These are phyloP conservation scores for Ceratobasidium sp. DNA, from an alignment of 1,284 basidiomycete genomes.

Conservation along the genomic window DNA sequence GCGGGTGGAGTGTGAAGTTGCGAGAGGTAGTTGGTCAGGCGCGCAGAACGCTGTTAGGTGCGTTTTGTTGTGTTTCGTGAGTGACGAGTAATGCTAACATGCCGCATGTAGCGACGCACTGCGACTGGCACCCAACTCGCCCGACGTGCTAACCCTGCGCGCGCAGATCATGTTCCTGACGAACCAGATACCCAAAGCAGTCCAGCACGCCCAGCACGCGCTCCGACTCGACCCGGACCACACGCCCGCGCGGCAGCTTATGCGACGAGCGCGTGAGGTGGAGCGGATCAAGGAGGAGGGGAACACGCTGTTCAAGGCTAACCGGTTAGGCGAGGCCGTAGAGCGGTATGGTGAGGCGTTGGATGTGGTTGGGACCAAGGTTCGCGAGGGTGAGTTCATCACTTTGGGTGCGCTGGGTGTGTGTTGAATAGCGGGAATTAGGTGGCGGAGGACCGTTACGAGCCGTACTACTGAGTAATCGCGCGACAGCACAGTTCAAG, in stretches of 20 bases:
- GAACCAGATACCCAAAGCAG: conserved; percentile 78
- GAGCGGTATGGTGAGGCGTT: conserved; percentile 78
- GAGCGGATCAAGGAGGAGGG: conserved; percentile 89
- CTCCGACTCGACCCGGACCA: conserved; percentile 86
- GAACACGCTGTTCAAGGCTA: conserved; percentile 80
- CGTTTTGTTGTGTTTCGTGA: too few relatives aligned
- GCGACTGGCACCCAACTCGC: conserved; percentile 77
- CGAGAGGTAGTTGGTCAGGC: conserved; percentile 76
- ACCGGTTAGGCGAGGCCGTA: conserved; percentile 73
- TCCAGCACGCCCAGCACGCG: conserved; percentile 80
- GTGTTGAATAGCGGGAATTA: conserved; percentile 63
- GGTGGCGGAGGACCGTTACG: conserved; percentile 81
- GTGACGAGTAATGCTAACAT: conserved; percentile 39
- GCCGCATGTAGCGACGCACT: conserved; percentile 74
- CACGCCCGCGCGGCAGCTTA: conserved; percentile 75
- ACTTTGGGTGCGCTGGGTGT: conserved; percentile 57
- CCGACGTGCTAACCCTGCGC: conserved; percentile 85
- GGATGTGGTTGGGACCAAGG: conserved; percentile 57
- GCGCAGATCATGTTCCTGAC: conserved; percentile 84
- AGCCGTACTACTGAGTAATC: conserved; percentile 85
- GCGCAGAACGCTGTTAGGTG: conserved; percentile 81
- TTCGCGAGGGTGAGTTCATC: conserved; percentile 52
- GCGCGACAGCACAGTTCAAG: conserved; percentile 86
- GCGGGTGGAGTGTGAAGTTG: conserved; percentile 82
- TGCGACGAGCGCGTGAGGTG: conserved; percentile 83